Evolutionary conservation across 176 grass and related monocot species (phyloP).

Genomic region (Panicum miliaceum): DNA sequence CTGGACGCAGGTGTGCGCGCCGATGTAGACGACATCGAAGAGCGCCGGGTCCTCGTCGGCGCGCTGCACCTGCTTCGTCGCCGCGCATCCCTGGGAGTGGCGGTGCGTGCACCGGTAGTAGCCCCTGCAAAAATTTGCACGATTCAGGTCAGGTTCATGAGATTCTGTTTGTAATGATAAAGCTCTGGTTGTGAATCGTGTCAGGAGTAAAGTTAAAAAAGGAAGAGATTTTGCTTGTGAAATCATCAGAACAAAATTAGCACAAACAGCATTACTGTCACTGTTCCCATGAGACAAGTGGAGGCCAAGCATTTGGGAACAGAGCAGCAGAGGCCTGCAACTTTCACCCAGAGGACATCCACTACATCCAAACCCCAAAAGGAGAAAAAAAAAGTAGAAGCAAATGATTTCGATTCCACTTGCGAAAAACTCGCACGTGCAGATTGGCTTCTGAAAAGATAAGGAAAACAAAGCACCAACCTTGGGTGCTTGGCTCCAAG

Average conservation of each 20-base stretch:
- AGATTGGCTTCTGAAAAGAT: neutral
- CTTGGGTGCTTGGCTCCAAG: conserved; percentile 62
- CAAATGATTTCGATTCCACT: neutral
- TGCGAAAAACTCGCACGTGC: conserved; percentile 19
- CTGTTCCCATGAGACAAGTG: conserved; percentile 35
- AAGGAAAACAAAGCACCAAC: conserved; percentile 6
- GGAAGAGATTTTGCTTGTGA: neutral
- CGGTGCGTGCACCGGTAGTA: conserved; percentile 77
- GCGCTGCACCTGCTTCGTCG: conserved; percentile 70
- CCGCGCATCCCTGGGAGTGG: conserved; percentile 43
- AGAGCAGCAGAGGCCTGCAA: neutral
- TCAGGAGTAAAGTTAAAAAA: neutral
- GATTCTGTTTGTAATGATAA: too few relatives aligned
- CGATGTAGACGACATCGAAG: conserved; percentile 62
- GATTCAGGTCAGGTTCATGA: neutral
- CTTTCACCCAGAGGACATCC: neutral
- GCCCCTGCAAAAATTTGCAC: conserved; percentile 34
- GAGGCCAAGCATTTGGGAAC: neutral
- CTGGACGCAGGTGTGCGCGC: conserved; percentile 57
- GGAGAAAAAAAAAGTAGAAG: neutral
- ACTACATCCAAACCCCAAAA: neutral
- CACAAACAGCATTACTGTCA: neutral
- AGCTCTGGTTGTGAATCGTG: neutral
- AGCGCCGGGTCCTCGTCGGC: conserved; percentile 48
- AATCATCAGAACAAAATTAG: neutral